Evolutionary conservation across 371 early-diverging fungal species (phyloP).

Genomic region (Mortierella sp.): DNA sequence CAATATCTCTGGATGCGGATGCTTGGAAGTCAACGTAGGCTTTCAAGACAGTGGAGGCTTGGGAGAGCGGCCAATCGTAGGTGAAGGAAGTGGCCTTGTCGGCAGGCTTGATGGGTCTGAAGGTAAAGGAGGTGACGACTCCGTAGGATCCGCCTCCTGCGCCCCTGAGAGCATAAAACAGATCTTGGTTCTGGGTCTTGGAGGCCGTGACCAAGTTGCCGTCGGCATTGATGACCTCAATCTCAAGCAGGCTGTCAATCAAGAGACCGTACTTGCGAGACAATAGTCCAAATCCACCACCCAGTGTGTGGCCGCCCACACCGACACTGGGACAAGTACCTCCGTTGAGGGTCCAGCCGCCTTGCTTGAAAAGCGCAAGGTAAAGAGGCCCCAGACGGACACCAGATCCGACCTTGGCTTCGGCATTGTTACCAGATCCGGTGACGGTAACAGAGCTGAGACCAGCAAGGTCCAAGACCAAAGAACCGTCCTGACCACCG

Average conservation of each 20-base stretch:
- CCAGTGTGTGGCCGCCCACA: constrained; percentile 57
- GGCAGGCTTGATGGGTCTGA: constrained; percentile 30
- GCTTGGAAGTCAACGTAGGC: constrained; percentile 35
- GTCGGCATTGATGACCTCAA: constrained; percentile 42
- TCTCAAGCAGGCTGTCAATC: constrained; percentile 45
- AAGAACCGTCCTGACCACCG: constrained; percentile 46
- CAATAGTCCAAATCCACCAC: constrained; percentile 56
- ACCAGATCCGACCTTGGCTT: constrained; percentile 54
- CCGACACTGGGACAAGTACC: constrained; percentile 61
- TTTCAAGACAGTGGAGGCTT: constrained; percentile 17
- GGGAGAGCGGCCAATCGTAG: constrained; percentile 21
- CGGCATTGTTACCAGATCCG: neutral
- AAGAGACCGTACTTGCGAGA: constrained; percentile 53
- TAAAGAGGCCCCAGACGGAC: constrained; percentile 57
- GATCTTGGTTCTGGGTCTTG: constrained; percentile 35
- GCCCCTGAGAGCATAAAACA: constrained; percentile 59
- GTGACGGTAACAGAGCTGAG: constrained; percentile 21
- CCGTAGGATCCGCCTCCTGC: constrained; percentile 60
- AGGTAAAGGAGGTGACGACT: constrained; percentile 55
- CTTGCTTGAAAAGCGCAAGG: constrained; percentile 31
- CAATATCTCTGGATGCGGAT: constrained; percentile 27
- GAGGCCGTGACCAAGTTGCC: constrained; percentile 28
- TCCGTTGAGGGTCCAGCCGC: constrained; percentile 47
- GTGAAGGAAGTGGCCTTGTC: constrained; percentile 30
- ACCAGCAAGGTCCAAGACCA: constrained; percentile 56